These are phyloP conservation scores for Taphrina confusa DNA, from an alignment of 1,139 yeast species.

Conservation along the genomic window DNA sequence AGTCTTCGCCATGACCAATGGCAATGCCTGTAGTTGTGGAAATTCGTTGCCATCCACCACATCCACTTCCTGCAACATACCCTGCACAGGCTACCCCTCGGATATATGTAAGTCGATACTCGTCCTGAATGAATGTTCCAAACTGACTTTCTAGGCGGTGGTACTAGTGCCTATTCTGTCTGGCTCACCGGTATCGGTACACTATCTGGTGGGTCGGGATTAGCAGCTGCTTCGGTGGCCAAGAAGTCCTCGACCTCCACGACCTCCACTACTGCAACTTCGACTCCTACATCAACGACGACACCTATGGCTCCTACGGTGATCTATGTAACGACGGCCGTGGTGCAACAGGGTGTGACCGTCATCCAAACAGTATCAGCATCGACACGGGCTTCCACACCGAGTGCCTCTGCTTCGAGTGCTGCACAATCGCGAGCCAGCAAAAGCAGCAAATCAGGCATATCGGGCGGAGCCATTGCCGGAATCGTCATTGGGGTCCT, in stretches of 20 bases:
- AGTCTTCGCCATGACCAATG: conserved; percentile 62
- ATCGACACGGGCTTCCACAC: neutral
- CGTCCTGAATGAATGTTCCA: too few relatives aligned
- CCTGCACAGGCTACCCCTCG: conserved; percentile 57
- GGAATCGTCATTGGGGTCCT: conserved; percentile 70
- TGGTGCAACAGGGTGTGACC: conserved; percentile 29
- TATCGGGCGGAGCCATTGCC: conserved; percentile 58
- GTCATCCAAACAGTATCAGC: conserved; percentile 32
- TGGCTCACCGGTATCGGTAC: conserved; percentile 43
- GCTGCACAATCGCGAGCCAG: conserved; percentile 27
- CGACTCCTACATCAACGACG: conserved; percentile 26
- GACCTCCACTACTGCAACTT: conserved; percentile 34
- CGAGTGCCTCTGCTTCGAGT: conserved; percentile 13
- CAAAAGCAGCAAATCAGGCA: conserved; percentile 39
- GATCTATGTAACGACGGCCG: conserved; percentile 39
- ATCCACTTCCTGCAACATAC: conserved; percentile 50
- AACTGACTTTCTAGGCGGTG: conserved; percentile 51
- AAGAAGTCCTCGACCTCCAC: conserved; percentile 5
- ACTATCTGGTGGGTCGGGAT: conserved; percentile 16
- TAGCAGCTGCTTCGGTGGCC: conserved; percentile 34
- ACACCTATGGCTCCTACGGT: conserved; percentile 38
- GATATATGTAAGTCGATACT: conserved; percentile 54
- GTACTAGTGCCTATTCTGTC: conserved; percentile 46
- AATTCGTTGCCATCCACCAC: conserved; percentile 53
- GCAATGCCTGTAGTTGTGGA: conserved; percentile 69